Evolutionary conservation across 352 stramenopile species (phyloP).

Genomic region (Thalassiosira mediterranea): DNA sequence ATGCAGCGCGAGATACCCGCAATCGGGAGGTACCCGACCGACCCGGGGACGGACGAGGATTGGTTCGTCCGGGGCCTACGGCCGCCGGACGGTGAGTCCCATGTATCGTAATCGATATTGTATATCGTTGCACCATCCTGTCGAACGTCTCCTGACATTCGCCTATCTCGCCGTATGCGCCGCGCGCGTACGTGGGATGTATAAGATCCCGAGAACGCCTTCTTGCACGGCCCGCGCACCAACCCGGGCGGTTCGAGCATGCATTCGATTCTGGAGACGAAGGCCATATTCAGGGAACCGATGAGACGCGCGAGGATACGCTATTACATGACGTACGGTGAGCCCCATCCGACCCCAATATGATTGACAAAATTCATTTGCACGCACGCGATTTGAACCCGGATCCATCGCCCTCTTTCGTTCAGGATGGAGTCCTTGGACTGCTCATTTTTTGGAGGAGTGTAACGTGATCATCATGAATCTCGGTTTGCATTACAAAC

Average conservation of each 20-base stretch:
- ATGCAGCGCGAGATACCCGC: conserved; percentile 12
- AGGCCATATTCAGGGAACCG: no score
- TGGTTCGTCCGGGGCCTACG: conserved; percentile 22
- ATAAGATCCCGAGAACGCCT: no score
- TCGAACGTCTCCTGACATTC: no score
- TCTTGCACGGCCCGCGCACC: no score
- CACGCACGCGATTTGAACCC: no score
- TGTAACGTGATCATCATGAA: conserved; percentile 36
- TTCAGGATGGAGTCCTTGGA: conserved; percentile 41
- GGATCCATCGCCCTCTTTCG: no score
- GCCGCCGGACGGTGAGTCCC: conserved; percentile 16
- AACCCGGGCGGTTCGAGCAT: conserved; percentile 6
- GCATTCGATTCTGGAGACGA: conserved; percentile 31
- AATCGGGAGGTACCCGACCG: conserved; percentile 7
- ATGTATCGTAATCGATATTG: no score
- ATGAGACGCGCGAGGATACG: conserved; percentile 30
- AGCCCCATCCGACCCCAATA: no score
- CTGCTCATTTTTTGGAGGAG: conserved; percentile 23
- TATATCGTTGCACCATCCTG: no score
- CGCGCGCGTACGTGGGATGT: no score
- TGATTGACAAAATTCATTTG: no score
- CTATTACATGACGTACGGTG: conserved; percentile 38
- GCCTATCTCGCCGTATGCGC: no score
- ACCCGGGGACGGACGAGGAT: conserved; percentile 1
- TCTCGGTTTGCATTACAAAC: conserved; percentile 30